These are phyloP conservation scores for Curvularia sp. DNA, from an alignment of 2,329 filamentous ascomycete species.

Conservation along the genomic window DNA sequence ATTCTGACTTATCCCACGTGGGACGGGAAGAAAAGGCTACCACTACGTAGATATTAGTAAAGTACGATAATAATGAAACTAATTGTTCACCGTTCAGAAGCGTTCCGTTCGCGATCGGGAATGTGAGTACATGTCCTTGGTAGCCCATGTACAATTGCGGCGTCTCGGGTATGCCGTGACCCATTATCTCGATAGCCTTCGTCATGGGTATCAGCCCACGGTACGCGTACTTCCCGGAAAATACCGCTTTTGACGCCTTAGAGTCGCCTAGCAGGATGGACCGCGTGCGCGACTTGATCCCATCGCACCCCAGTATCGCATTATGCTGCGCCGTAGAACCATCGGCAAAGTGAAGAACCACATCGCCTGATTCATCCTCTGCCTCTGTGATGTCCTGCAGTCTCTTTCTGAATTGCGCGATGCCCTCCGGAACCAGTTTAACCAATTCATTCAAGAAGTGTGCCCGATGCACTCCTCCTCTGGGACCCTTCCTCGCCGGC, in stretches of 20 bases:
- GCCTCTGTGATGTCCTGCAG: slow-evolving; percentile 35
- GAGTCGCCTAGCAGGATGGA: slow-evolving; percentile 59
- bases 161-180: slow-evolving; percentile 57
- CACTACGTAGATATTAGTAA: slow-evolving; percentile 22
- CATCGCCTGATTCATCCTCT: slow-evolving; percentile 34
- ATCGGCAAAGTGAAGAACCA: slow-evolving; percentile 54
- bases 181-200: slow-evolving; percentile 58
- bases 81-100: not conserved
- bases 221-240: slow-evolving; percentile 68
- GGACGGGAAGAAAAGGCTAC: slow-evolving; percentile 36
- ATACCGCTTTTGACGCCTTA: slow-evolving; percentile 55
- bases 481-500: slow-evolving; percentile 33
- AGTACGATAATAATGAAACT: not conserved
- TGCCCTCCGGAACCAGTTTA: slow-evolving; percentile 54
- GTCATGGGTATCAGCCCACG: slow-evolving; percentile 68
- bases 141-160: slow-evolving; percentile 65
- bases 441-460: slow-evolving; percentile 60
- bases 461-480: slow-evolving; percentile 56
- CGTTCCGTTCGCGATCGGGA: slow-evolving; percentile 7
- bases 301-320: slow-evolving; percentile 68
- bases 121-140: slow-evolving; percentile 55
- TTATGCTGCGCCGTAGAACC: slow-evolving; percentile 54
- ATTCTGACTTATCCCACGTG: slow-evolving; percentile 32
- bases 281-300: slow-evolving; percentile 66
- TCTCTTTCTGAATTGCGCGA: slow-evolving; percentile 54